Conservation (phyloP, 2,329 filamentous ascomycete genomes). For the Biscogniauxia mediterranea region DNA sequence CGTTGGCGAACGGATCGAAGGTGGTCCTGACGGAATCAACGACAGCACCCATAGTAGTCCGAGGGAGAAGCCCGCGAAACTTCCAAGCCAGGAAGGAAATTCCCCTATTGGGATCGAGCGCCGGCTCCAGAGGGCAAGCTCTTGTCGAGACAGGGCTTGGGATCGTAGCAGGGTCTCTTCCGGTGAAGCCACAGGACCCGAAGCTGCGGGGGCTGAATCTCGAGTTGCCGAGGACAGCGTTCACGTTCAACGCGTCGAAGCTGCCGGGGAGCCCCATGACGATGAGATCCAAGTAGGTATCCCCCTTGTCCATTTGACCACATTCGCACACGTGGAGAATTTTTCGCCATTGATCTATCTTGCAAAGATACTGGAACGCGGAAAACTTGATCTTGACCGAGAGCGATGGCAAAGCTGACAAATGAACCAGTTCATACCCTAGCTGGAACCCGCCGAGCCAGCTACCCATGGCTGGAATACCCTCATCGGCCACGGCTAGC, state of each 20-base stretch:
- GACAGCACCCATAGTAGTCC: conserved; percentile 89
- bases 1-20: conserved; percentile 79
- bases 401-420: conserved; percentile 26
- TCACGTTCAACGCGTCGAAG: conserved; percentile 58
- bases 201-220: conserved; percentile 53
- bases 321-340: conserved; percentile 1
- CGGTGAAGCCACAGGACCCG: conserved; percentile 53
- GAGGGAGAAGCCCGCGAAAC: conserved; percentile 88
- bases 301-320: conserved; percentile 2
- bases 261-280: conserved; percentile 52
- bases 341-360: not conserved
- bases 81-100: conserved; percentile 94
- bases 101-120: conserved; percentile 73
- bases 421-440: conserved; percentile 50
- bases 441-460: conserved; percentile 51
- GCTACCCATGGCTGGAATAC: conserved; percentile 48
- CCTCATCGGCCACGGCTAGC: conserved; percentile 42
- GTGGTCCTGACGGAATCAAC: conserved; percentile 78
- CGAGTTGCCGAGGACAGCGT: conserved; percentile 55
- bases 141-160: conserved; percentile 62
- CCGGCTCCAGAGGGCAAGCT: conserved; percentile 74
- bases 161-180: conserved; percentile 57
- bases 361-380: not conserved
- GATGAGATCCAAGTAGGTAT: conserved; percentile 59
- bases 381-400: conserved; percentile 2